These are phyloP conservation scores for Euphorbia peplus DNA, from an alignment of 345 rosid species.

Conservation along the genomic window DNA sequence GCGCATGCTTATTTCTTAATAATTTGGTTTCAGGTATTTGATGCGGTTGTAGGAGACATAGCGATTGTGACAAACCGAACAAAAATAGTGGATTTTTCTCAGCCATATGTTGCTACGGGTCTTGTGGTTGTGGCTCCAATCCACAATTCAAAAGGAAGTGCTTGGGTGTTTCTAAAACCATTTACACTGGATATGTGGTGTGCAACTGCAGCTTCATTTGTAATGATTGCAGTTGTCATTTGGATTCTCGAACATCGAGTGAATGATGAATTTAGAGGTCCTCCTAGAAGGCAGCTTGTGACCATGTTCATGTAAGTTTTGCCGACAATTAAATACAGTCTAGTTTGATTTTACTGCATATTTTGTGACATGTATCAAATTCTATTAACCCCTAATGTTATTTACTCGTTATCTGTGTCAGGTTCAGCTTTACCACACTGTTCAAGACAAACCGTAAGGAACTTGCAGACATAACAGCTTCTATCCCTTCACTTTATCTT, in stretches of 20 bases:
- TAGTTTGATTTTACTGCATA: background rate
- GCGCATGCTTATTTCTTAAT: constrained; percentile 3
- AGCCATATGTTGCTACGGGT: constrained; percentile 50
- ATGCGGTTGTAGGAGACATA: constrained; percentile 85
- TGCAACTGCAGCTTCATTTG: constrained; percentile 29
- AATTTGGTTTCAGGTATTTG: constrained; percentile 47
- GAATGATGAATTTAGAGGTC: constrained; percentile 35
- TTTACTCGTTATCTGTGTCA: constrained; percentile 31
- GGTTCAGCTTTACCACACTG: constrained; percentile 94
- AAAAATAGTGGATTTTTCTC: constrained; percentile 83
- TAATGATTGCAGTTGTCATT: constrained; percentile 29
- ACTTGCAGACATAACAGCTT: background rate
- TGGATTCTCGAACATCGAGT: constrained; percentile 35
- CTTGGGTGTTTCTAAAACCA: constrained; percentile 35
- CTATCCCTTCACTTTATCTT: background rate
- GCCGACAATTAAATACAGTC: background rate
- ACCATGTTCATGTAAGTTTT: constrained; percentile 27
- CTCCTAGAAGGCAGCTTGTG: constrained; percentile 30
- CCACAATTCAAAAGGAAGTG: constrained; percentile 20
- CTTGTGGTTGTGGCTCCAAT: constrained; percentile 31
- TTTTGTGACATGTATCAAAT: background rate
- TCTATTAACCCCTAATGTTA: constrained; percentile 16
- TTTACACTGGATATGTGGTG: constrained; percentile 33
- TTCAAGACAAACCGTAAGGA: constrained; percentile 78
- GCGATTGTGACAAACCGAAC: constrained; percentile 72